Conservation (phyloP, 1,139 yeast genomes). For the Protomyces macrosporus region DNA sequence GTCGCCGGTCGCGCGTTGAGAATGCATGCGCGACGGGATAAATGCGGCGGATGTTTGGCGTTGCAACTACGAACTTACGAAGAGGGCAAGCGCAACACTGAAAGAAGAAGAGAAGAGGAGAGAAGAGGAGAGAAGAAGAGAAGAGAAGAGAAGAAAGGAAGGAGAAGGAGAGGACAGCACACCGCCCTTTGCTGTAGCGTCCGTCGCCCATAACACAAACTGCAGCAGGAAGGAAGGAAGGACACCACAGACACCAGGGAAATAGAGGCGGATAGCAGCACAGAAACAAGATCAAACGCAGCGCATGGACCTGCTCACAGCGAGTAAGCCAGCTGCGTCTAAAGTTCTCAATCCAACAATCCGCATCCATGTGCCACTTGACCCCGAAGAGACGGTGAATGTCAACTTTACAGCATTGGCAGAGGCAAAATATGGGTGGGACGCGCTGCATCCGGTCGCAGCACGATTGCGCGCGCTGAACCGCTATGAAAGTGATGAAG, state of each 20-base stretch:
- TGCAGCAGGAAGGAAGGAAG: too few relatives aligned
- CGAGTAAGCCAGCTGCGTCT: background rate
- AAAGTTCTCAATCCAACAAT: slow-evolving; percentile 28
- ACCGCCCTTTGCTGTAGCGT: background rate
- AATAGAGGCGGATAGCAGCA: background rate
- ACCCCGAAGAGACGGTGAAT: slow-evolving; percentile 45
- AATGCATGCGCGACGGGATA: background rate
- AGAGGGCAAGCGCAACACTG: background rate
- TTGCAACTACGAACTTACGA: too few relatives aligned
- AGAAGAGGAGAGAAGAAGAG: background rate
- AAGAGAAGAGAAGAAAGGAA: background rate
- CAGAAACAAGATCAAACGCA: background rate
- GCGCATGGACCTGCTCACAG: slow-evolving; percentile 16
- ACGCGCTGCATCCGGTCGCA: slow-evolving; percentile 57
- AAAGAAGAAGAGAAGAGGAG: background rate
- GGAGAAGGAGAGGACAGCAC: background rate
- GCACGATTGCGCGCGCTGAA: slow-evolving; percentile 39
- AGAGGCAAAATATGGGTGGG: slow-evolving; percentile 82
- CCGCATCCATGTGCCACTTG: slow-evolving; percentile 32
- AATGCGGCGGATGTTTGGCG: too few relatives aligned
- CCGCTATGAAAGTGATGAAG: slow-evolving; percentile 45
- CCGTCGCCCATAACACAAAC: background rate
- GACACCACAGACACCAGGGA: background rate
- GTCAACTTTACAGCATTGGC: slow-evolving; percentile 74
- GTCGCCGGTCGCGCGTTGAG: background rate